phyloP scores from a whole-genome alignment of 768 basidiomycete species.

The Lactarius tabidus region DNA sequence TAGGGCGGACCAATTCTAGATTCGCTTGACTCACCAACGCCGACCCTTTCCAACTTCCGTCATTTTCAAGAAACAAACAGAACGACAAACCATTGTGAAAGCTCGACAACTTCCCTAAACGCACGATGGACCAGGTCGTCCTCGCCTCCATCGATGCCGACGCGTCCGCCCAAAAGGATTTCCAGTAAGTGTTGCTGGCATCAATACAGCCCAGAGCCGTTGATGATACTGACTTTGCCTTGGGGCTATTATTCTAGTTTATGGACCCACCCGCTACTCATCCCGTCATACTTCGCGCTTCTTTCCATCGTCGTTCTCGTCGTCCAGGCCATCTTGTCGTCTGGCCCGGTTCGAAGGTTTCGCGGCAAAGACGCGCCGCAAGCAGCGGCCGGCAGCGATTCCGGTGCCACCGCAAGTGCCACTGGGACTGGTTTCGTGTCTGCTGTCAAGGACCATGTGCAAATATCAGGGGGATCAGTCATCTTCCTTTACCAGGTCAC shows the following conservation, averaged over 20 bases:
- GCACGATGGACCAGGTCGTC: conserved; percentile 10
- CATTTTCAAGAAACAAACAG: neutral
- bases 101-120: neutral
- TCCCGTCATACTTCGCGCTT: conserved; percentile 17
- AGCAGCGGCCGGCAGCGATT: neutral
- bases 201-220: too few species aligned
- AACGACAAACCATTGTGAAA: neutral
- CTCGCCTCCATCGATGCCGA: neutral
- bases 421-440: conserved; percentile 16
- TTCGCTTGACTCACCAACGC: neutral
- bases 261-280: conserved; percentile 18
- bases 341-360: neutral
- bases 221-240: neutral
- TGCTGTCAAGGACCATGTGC: conserved; percentile 34
- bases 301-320: conserved; percentile 13
- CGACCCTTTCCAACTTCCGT: neutral
- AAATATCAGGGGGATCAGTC: conserved; percentile 41
- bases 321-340: neutral
- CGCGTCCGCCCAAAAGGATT: neutral
- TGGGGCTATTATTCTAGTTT: neutral
- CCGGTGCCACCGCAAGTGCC: neutral
- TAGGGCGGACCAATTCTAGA: neutral
- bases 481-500: conserved; percentile 47
- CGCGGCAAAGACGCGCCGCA: neutral
- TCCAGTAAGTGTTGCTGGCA: conserved; percentile 1